phyloP scores from a whole-genome alignment of 495 filamentous ascomycete genomes.

The Pyrenula massariospora region DNA sequence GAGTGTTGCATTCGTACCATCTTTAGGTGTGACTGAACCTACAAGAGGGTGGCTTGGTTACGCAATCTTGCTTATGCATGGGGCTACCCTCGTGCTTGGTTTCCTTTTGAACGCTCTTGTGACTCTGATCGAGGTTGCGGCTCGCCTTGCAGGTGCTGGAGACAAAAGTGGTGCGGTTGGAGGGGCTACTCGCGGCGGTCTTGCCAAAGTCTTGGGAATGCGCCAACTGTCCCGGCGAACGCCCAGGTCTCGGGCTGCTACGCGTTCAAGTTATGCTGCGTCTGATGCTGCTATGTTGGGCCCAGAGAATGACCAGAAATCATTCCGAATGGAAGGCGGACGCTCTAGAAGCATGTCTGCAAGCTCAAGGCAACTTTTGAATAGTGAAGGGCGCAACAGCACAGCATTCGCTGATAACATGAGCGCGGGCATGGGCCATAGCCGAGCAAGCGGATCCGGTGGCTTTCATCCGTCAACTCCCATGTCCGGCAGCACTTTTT shows the following conservation, averaged over 20 bases:
- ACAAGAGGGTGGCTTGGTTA: slow-evolving; percentile 93
- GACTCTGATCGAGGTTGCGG: slow-evolving; percentile 76
- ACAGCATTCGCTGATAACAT: too few relatives aligned
- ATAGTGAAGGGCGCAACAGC: slow-evolving; percentile 37
- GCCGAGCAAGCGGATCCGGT: slow-evolving; percentile 35
- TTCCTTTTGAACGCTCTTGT: slow-evolving; percentile 90
- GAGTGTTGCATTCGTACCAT: slow-evolving; percentile 78
- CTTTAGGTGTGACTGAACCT: slow-evolving; percentile 60
- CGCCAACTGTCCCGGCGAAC: slow-evolving; percentile 76
- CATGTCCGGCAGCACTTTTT: slow-evolving; percentile 56
- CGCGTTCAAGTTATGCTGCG: slow-evolving; percentile 60
- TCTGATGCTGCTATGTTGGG: slow-evolving; percentile 72
- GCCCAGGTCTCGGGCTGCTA: slow-evolving; percentile 44
- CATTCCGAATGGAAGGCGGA: slow-evolving; percentile 52
- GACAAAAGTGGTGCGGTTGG: slow-evolving; percentile 62
- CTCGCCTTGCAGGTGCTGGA: slow-evolving; percentile 69
- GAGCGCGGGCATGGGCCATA: slow-evolving; percentile 38
- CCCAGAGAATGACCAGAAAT: slow-evolving; percentile 49
- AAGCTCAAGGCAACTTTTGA: slow-evolving; percentile 65
- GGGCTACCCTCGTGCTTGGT: slow-evolving; percentile 75
- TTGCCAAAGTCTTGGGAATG: slow-evolving; percentile 85
- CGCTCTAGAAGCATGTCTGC: slow-evolving; percentile 72
- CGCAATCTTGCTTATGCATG: slow-evolving; percentile 77
- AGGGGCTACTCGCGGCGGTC: slow-evolving; percentile 70
- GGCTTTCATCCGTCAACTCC: slow-evolving; percentile 52